Evolutionary conservation across 179 eudicot genomes (phyloP).

Genomic region (Silene vulgaris): DNA sequence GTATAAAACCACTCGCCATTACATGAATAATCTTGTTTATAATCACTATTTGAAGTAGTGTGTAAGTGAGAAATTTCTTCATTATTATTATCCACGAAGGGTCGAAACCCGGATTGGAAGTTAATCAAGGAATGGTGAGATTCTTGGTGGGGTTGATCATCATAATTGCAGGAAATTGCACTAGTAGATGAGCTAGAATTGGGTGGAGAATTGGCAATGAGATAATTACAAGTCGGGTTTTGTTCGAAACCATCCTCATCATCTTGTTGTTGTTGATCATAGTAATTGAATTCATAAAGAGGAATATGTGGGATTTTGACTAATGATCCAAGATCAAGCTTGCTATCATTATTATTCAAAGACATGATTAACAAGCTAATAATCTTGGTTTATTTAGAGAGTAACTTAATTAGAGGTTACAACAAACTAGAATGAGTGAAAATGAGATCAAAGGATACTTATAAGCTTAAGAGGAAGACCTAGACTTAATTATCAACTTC

Average conservation of each 20-base stretch:
- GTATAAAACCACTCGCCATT: conserved; percentile 44
- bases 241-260: conserved; percentile 23
- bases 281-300: conserved; percentile 34
- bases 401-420: not conserved
- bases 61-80: conserved; percentile 39
- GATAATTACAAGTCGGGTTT: conserved; percentile 24
- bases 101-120: conserved; percentile 39
- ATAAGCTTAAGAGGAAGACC: too few relatives aligned
- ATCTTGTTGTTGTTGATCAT: conserved; percentile 24
- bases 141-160: conserved; percentile 38
- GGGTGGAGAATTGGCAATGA: conserved; percentile 45
- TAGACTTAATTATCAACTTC: too few relatives aligned
- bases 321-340: conserved; percentile 29
- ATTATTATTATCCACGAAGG: conserved; percentile 3
- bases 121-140: conserved; percentile 43
- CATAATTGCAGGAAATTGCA: conserved; percentile 47
- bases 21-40: conserved; percentile 24
- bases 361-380: conserved; percentile 38
- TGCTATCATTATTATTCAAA: conserved; percentile 52
- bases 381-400: not conserved
- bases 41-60: conserved; percentile 33
- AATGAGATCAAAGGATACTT: too few relatives aligned
- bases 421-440: too few relatives aligned
- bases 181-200: conserved; percentile 59
- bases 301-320: conserved; percentile 34